Evolutionary conservation across 202 grass and related monocot genomes (phyloP), one percentile per base, ranked within the genome.

Genomic region (Zizania palustris): DNA sequence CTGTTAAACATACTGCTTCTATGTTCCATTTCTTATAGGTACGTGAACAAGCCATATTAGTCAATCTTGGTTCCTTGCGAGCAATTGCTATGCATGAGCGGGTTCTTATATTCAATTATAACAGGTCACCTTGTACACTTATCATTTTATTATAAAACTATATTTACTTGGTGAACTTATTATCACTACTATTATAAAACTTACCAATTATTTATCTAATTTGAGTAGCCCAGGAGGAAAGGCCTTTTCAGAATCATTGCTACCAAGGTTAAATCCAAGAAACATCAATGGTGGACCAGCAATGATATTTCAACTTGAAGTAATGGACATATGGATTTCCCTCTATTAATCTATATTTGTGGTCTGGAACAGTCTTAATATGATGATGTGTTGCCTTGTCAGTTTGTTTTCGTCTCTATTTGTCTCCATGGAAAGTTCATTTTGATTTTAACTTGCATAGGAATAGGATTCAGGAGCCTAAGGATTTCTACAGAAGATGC

Each of bases 271-370:
- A 90, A 98, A 92, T 65, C 81, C 96, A 67, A 90, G 85, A 83
- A 84, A 85, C 77, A 90, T 83, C 58, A 92, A 83, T 76, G 91
- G 85, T 68, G 89, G 92, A 51, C 96, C 89, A 35, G 41, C 81
- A 84, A 98, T 98, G 96, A 89, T 91, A 81, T 98, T 95, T 84
- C 91, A 98, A 80, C 91, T 98, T 60, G 96, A 98, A 89, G 96
- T 98, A 84, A 74, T 45, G 46, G 72, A 77, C 45, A 34, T 79
- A 75, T 20, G 7, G 56, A 71, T 71, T 64, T 21, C 41, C 44
- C 74, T 49, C 9, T 72, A 54, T 64, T 56, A 80, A 65, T 84
- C 12, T 10, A 33, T 75, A 77, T 78, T 81, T 44, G n/a, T 44
- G 73, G 8, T 68, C 12, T 18, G 33, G 15, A 78, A 67, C 5